Percentiles rank a stretch among this genome's conserved stretches.
These are phyloP conservation scores for Calonectria pauciramosa DNA, from an alignment of 2,329 filamentous ascomycete genomes.

Conservation along the genomic window DNA sequence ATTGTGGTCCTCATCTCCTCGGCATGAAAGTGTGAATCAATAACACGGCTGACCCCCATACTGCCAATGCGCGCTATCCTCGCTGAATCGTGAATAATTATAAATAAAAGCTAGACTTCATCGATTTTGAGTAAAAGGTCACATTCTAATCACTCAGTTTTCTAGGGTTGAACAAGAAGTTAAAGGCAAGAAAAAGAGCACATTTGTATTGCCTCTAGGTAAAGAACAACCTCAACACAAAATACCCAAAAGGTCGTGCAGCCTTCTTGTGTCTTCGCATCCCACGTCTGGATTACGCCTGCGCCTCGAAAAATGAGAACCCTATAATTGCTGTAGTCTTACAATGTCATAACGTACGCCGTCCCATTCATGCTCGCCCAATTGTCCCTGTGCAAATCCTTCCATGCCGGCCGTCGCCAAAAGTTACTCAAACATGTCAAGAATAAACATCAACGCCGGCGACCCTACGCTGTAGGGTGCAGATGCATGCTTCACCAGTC, in stretches of 20 bases:
- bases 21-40: too few species aligned
- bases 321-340: constrained; percentile 1
- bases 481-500: constrained; percentile 1
- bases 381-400: background rate
- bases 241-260: background rate
- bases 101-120: too few species aligned
- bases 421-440: constrained; percentile 21
- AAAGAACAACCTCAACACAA: background rate
- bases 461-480: constrained; percentile 20
- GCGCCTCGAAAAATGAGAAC: background rate
- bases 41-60: too few species aligned
- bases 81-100: too few species aligned
- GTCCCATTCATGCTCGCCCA: constrained; percentile 12
- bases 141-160: background rate
- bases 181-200: background rate
- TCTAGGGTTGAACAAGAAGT: background rate
- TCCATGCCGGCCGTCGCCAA: background rate
- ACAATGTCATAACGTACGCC: constrained; percentile 2
- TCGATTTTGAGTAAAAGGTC: too few species aligned
- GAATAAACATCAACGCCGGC: constrained; percentile 55
- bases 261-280: background rate
- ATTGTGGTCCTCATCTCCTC: too few species aligned
- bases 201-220: background rate
- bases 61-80: too few species aligned
- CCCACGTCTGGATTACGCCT: background rate